Base-by-base conservation (phyloP, 2,329 filamentous ascomycete species). In the Botrytis hyacinthi region DNA sequence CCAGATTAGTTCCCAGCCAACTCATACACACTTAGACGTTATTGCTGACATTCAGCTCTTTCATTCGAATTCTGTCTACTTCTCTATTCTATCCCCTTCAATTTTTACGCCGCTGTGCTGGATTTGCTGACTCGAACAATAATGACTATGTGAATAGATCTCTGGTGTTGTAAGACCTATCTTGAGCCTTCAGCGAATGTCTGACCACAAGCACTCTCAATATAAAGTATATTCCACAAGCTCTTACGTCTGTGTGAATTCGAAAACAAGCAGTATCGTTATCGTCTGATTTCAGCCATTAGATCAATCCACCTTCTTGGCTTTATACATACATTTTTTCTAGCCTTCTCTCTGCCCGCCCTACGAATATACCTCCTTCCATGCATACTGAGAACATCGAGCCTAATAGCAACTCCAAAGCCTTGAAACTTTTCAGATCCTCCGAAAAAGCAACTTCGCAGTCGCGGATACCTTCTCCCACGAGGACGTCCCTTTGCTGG, bases 51-150 rank as follows among this genome's bases (percentile, higher is more conserved):
- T 69, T 40, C 71, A 73, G 63, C 71, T 59, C 22, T 44, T 61
- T 61, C 51, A 72, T n/a, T 32, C 20, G 8, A 29, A 46, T 32
- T 42, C 62, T 32, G 40, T 32, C 57, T 46, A 51, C 1, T 51
- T 61, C 40, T 61, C 66, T 70, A 29, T 32, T 66, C 51, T 37
- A 60, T 54, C 73, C 32, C 57, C 7, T 60, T 51, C 62, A 60
- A 35, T 32, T 68, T 37, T 40, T 40, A 37, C 51, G 61, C 51
- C 51, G 51, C 51, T 59, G 70, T n/a, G 26, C n/a, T 18, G 48
- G 40, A 46, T 51, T 72, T 62, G 63, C 76, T 76, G 73, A 77
- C 75, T 61, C 62, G 40, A 71, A 65, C n/a, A 66, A 66, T 54
- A 62, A 74, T 71, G 66, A 51, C 66, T 73, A 32, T 35, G 51